phyloP scores from a whole-genome alignment of 768 basidiomycete genomes.

The Amanita brunnescens region DNA sequence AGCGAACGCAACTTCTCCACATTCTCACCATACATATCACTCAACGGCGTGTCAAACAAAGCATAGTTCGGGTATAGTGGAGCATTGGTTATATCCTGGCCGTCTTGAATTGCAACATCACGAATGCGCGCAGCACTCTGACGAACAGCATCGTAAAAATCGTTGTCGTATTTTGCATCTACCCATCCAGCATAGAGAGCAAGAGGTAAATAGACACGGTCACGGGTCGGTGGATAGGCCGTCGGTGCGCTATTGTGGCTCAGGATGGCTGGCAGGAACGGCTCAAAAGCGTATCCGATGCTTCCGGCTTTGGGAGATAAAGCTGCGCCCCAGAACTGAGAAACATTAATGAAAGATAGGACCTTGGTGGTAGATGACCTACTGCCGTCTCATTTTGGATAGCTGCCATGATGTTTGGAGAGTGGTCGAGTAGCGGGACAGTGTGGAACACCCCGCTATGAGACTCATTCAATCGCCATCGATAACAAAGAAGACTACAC shows the following conservation, averaged over 20 bases:
- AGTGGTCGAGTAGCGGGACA: conserved; percentile 25
- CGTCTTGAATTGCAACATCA: conserved; percentile 21
- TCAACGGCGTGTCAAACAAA: conserved; percentile 30
- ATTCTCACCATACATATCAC: conserved; percentile 33
- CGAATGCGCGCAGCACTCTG: conserved; percentile 28
- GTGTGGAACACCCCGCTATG: conserved; percentile 24
- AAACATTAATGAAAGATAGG: background rate
- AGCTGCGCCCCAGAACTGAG: background rate
- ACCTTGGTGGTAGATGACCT: conserved; percentile 1
- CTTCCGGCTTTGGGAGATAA: conserved; percentile 1
- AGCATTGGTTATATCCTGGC: conserved; percentile 26
- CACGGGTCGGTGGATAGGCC: conserved; percentile 34
- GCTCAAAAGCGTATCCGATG: conserved; percentile 33
- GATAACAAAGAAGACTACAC: background rate
- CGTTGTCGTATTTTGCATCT: conserved; percentile 10
- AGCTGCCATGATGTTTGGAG: conserved; percentile 21
- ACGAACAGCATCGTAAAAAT: conserved; percentile 25
- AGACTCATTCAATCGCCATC: conserved; percentile 1
- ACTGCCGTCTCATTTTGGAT: conserved; percentile 29
- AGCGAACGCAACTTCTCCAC: conserved; percentile 24
- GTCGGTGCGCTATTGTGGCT: conserved; percentile 26
- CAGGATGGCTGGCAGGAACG: conserved; percentile 32
- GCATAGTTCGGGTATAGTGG: conserved; percentile 33
- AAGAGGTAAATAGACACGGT: conserved; percentile 18
- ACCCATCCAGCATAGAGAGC: conserved; percentile 19